Conservation (phyloP, 305 asterid genomes). For the Solanum hybrid region DNA sequence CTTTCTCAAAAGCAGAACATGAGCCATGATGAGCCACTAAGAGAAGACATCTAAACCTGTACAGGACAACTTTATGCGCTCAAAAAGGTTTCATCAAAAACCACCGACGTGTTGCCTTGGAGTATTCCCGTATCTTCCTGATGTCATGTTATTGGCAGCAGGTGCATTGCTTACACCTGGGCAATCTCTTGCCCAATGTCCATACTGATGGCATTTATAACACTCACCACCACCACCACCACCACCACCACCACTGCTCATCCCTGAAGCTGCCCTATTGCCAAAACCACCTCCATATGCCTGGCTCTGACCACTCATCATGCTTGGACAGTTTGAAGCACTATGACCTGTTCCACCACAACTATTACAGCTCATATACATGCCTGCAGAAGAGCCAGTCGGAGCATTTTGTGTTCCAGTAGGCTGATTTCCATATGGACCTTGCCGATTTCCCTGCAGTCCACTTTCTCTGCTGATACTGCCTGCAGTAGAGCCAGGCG, state of each 20-base stretch:
- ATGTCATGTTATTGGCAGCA: conserved; percentile 31
- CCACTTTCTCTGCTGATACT: conserved; percentile 26
- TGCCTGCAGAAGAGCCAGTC: conserved; percentile 24
- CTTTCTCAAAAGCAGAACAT: not conserved
- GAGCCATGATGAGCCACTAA: not conserved
- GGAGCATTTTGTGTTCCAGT: conserved; percentile 44
- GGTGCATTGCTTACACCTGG: conserved; percentile 37
- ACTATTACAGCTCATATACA: conserved; percentile 44
- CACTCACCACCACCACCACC: conserved; percentile 51
- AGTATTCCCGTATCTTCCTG: conserved; percentile 52
- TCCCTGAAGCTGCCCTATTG: conserved; percentile 24
- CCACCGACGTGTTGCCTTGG: conserved; percentile 63
- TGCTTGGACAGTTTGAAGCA: conserved; percentile 60
- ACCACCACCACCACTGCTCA: conserved; percentile 26
- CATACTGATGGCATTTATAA: conserved; percentile 68
- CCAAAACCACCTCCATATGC: conserved; percentile 43
- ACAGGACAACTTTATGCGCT: not conserved
- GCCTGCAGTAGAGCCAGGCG: conserved; percentile 27
- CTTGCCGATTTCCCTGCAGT: conserved; percentile 26
- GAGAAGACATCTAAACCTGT: conserved; percentile 3
- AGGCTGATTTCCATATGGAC: conserved; percentile 29
- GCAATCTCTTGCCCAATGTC: conserved; percentile 89
- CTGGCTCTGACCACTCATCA: conserved; percentile 39
- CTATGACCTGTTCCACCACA: conserved; percentile 73
- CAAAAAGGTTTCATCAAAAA: conserved; percentile 35